Conservation (phyloP, 2,329 filamentous ascomycete species). For the Dendryphion nanum region DNA sequence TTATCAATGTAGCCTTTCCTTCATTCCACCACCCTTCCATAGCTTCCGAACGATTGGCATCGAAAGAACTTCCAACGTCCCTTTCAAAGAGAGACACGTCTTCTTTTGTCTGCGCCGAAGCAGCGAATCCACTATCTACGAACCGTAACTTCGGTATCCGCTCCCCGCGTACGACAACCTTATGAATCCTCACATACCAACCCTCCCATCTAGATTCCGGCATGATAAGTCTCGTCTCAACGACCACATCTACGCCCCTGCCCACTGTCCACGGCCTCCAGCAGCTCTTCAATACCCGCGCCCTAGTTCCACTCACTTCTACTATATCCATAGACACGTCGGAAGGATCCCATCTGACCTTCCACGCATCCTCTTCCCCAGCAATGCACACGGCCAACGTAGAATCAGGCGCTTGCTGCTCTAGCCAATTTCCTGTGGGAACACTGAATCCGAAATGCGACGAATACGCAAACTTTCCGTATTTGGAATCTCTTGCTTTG, state of each 20-base stretch:
- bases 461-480: conserved; percentile 37
- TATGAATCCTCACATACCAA: conserved; percentile 15
- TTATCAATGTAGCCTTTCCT: conserved; percentile 3
- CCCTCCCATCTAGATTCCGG: conserved; percentile 10
- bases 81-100: conserved; percentile 14
- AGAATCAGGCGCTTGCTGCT: conserved; percentile 29
- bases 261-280: conserved; percentile 14
- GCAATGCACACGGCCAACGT: conserved; percentile 17
- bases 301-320: conserved; percentile 2
- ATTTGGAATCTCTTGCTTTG: conserved; percentile 18
- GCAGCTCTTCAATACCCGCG: conserved; percentile 5
- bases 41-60: background rate
- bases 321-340: conserved; percentile 5
- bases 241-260: conserved; percentile 2
- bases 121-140: conserved; percentile 15
- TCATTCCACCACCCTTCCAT: conserved; percentile 12
- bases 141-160: conserved; percentile 2
- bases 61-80: background rate
- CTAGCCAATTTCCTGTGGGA: conserved; percentile 36
- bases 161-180: background rate
- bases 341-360: conserved; percentile 16
- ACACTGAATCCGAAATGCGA: conserved; percentile 50
- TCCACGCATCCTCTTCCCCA: conserved; percentile 19
- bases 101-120: conserved; percentile 9
- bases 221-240: conserved; percentile 9